Evolutionary conservation across 257 asterid genomes (phyloP).

Genomic region (Nemophila menziesii): DNA sequence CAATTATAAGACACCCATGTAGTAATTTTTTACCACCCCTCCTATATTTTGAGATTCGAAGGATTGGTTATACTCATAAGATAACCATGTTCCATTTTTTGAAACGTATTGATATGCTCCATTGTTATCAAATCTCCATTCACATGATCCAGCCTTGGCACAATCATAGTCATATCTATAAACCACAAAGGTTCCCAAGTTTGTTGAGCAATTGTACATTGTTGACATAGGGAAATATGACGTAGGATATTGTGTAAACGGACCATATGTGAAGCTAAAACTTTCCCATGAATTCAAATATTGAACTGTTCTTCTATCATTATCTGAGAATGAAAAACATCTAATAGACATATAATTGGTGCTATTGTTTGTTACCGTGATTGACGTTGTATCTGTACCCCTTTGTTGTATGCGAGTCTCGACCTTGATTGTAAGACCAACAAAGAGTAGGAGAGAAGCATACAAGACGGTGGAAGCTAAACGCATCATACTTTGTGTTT

Average conservation of each 20-base stretch:
- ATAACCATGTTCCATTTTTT: constrained; percentile 9
- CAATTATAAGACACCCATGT: too few relatives aligned
- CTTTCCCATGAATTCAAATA: neutral
- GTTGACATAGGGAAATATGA: neutral
- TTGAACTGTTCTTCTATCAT: neutral
- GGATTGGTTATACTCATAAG: constrained; percentile 38
- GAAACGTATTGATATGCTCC: constrained; percentile 27
- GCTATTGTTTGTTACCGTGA: neutral
- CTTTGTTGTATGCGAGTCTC: neutral
- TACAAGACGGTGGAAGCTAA: neutral
- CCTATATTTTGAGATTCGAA: constrained; percentile 67
- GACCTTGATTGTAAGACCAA: neutral
- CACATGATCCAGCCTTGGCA: constrained; percentile 25
- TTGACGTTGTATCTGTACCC: neutral
- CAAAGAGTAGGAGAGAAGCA: neutral
- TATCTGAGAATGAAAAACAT: neutral
- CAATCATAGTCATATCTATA: constrained; percentile 22
- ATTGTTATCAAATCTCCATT: constrained; percentile 49
- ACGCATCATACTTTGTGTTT: neutral
- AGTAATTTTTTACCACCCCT: constrained; percentile 58
- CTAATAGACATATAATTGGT: neutral
- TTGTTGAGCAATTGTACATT: constrained; percentile 79
- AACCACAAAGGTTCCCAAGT: constrained; percentile 58
- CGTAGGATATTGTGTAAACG: too few relatives aligned
- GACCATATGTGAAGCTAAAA: neutral